Conservation (phyloP, 2,329 filamentous ascomycete genomes). For the Thermothelomyces thermophilus region DNA sequence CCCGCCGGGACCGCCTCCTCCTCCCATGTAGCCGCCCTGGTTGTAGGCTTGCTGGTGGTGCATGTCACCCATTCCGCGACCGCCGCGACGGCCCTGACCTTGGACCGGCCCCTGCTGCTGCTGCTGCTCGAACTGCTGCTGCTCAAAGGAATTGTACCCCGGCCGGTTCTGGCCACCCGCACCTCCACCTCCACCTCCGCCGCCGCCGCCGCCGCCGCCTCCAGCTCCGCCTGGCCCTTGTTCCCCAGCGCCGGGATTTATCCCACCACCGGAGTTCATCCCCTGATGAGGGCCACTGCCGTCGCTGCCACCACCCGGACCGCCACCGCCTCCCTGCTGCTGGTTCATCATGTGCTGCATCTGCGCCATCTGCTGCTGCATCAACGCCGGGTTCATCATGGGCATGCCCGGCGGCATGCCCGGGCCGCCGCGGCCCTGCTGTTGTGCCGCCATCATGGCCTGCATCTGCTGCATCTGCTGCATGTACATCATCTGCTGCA, state of each 20-base stretch:
- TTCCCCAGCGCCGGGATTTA: conserved; percentile 11
- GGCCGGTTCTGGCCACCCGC: conserved; percentile 2
- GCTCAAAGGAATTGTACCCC: conserved; percentile 61
- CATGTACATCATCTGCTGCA: conserved; percentile 73
- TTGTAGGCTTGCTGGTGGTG: conserved; percentile 28
- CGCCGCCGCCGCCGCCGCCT: background rate
- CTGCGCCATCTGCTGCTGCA: conserved; percentile 41
- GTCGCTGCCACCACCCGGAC: background rate
- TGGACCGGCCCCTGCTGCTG: conserved; percentile 31
- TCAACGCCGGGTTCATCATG: conserved; percentile 42
- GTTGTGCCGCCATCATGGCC: conserved; percentile 37
- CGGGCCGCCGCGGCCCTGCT: conserved; percentile 23
- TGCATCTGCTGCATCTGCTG: conserved; percentile 45
- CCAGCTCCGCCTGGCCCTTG: conserved; percentile 2
- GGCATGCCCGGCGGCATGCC: conserved; percentile 36
- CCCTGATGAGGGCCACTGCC: background rate
- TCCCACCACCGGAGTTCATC: conserved; percentile 3
- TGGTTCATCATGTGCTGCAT: conserved; percentile 41
- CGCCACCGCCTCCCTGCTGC: conserved; percentile 29
- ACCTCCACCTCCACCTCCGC: background rate
- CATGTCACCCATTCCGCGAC: conserved; percentile 30
- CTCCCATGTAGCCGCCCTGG: conserved; percentile 25
- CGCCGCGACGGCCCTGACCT: conserved; percentile 35
- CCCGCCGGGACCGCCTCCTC: conserved; percentile 32
- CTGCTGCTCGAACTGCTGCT: conserved; percentile 56